A percentile compares a stretch with the other conserved stretches of the same genome.
These are phyloP conservation scores for Darksidea phi DNA, from an alignment of 495 filamentous ascomycete genomes.

Conservation along the genomic window DNA sequence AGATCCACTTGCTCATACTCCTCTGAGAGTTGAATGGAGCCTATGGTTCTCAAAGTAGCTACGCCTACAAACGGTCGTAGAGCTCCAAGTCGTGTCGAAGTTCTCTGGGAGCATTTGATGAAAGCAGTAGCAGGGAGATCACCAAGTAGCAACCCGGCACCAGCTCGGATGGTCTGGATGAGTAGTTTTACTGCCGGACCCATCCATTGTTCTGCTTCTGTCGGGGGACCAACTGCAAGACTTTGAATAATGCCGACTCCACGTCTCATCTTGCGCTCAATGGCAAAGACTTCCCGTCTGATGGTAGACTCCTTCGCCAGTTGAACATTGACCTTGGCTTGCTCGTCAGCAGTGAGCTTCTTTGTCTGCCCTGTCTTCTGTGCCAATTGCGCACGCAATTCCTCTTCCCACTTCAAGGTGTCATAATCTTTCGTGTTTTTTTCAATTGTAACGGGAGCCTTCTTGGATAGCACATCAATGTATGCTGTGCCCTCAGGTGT, in stretches of 20 bases:
- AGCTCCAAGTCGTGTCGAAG: slow-evolving; percentile 71
- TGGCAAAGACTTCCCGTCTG: slow-evolving; percentile 62
- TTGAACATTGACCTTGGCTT: slow-evolving; percentile 85
- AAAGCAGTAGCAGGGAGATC: slow-evolving; percentile 76
- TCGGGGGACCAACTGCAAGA: slow-evolving; percentile 80
- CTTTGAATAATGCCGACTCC: slow-evolving; percentile 81
- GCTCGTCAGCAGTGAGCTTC: slow-evolving; percentile 87
- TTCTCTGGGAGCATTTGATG: slow-evolving; percentile 68
- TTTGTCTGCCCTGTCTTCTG: slow-evolving; percentile 88
- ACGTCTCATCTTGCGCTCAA: slow-evolving; percentile 68
- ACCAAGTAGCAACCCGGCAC: slow-evolving; percentile 76
- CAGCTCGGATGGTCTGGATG: slow-evolving; percentile 69
- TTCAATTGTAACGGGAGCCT: slow-evolving; percentile 63
- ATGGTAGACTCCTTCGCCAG: slow-evolving; percentile 81
- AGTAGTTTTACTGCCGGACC: slow-evolving; percentile 70
- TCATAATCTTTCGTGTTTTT: slow-evolving; percentile 92
- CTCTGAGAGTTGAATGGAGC: slow-evolving; percentile 66
- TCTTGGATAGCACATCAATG: slow-evolving; percentile 83
- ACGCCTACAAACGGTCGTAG: slow-evolving; percentile 80
- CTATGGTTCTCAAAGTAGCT: slow-evolving; percentile 76
- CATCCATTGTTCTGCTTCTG: slow-evolving; percentile 82
- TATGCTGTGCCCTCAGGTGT: slow-evolving; percentile 84
- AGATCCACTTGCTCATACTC: slow-evolving; percentile 75
- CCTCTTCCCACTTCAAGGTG: slow-evolving; percentile 94
- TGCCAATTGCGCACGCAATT: slow-evolving; percentile 82